Conservation (phyloP, 192 early-diverging fungal species). For the Diversispora eburnea region DNA sequence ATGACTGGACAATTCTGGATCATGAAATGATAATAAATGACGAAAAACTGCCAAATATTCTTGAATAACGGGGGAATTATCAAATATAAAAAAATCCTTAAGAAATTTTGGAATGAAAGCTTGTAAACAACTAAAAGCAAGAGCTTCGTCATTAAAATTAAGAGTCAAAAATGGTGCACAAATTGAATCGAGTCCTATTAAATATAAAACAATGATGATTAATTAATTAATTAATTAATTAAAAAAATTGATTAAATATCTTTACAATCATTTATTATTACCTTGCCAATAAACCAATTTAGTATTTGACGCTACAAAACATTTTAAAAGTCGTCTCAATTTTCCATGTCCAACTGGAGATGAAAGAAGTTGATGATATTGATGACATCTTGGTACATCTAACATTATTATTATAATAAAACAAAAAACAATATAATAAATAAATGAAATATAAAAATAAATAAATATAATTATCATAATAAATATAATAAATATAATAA, state of each 20-base stretch:
- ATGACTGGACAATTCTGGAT: constrained; percentile 68
- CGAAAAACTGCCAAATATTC: constrained; percentile 66
- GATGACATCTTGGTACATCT: constrained; percentile 68
- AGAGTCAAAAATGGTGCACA: constrained; percentile 72
- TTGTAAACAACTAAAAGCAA: constrained; percentile 66
- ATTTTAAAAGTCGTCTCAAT: constrained; percentile 56
- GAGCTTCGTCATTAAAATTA: constrained; percentile 71
- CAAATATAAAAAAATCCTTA: constrained; percentile 66
- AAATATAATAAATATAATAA: neutral
- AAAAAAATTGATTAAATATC: neutral
- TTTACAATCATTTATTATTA: constrained; percentile 10
- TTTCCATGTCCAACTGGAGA: constrained; percentile 61
- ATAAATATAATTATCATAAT: too few relatives aligned
- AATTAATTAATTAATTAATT: neutral
- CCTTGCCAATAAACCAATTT: constrained; percentile 81
- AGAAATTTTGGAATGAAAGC: constrained; percentile 63
- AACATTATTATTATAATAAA: neutral
- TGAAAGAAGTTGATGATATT: constrained; percentile 61
- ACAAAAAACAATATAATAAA: neutral
- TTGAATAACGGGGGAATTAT: constrained; percentile 67
- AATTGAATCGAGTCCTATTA: constrained; percentile 65
- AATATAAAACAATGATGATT: neutral
- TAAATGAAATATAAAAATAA: too few relatives aligned
- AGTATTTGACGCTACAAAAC: constrained; percentile 56
- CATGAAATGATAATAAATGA: constrained; percentile 66